These are phyloP conservation scores for Malus hybrid DNA, from an alignment of 331 rosid genomes.

Conservation along the genomic window DNA sequence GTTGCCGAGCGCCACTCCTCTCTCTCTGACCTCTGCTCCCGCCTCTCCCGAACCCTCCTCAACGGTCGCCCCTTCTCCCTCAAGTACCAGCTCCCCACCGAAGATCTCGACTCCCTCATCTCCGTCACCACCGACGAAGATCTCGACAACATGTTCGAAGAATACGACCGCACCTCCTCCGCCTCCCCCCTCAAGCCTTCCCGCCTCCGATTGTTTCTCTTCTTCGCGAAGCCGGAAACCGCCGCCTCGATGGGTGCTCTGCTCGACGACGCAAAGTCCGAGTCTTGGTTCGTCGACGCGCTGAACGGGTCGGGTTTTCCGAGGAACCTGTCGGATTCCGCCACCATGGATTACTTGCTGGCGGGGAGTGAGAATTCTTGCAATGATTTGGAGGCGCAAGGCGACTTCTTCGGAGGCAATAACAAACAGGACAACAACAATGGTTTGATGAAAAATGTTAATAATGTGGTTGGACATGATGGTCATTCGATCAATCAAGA, in stretches of 20 bases:
- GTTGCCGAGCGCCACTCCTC: constrained; percentile 63
- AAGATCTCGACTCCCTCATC: constrained; percentile 76
- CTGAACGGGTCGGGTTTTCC: constrained; percentile 60
- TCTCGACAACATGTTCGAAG: constrained; percentile 90
- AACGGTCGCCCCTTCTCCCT: constrained; percentile 71
- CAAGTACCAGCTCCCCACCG: constrained; percentile 82
- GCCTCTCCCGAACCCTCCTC: constrained; percentile 65
- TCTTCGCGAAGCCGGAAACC: constrained; percentile 65
- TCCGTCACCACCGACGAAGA: constrained; percentile 77
- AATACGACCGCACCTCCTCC: constrained; percentile 55
- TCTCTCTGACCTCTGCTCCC: constrained; percentile 49
- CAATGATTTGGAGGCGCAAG: constrained; percentile 56
- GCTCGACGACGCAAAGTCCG: constrained; percentile 78
- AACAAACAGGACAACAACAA: not conserved
- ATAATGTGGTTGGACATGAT: constrained; percentile 21
- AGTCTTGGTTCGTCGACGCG: constrained; percentile 94
- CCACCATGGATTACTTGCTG: constrained; percentile 36
- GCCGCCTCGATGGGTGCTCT: constrained; percentile 73
- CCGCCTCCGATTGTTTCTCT: constrained; percentile 66
- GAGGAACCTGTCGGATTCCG: constrained; percentile 63
- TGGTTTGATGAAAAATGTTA: constrained; percentile 20
- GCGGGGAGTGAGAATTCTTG: constrained; percentile 47
- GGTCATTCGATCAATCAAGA: constrained; percentile 31
- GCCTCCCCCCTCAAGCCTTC: constrained; percentile 38
- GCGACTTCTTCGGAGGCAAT: constrained; percentile 23